phyloP scores from a whole-genome alignment of 1,284 basidiomycete genomes.

The Volvariella surrecta region DNA sequence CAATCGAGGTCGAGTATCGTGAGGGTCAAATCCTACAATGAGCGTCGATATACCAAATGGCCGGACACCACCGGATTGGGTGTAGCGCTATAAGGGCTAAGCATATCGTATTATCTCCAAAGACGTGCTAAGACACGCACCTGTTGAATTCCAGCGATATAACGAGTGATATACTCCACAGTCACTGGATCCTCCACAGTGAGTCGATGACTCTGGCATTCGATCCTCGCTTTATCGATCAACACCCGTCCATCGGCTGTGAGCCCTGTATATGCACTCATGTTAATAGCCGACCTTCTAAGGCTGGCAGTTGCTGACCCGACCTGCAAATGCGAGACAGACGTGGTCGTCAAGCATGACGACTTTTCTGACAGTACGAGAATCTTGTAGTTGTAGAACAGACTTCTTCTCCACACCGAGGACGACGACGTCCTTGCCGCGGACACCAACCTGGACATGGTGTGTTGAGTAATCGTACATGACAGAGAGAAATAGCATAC shows the following conservation, averaged over 20 bases:
- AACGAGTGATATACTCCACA: constrained; percentile 97
- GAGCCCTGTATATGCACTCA: constrained; percentile 50
- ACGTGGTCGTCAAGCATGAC: constrained; percentile 99
- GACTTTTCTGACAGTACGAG: constrained; percentile 95
- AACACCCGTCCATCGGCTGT: constrained; percentile 97
- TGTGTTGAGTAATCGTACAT: background rate
- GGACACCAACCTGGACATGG: constrained; percentile 76
- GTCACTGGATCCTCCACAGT: constrained; percentile 98
- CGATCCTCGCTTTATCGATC: constrained; percentile 96
- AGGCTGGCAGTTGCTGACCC: constrained; percentile 15
- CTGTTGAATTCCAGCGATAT: constrained; percentile 97
- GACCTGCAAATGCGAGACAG: constrained; percentile 96
- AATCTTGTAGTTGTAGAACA: constrained; percentile 94
- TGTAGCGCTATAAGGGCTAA: constrained; percentile 65
- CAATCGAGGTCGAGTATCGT: constrained; percentile 81
- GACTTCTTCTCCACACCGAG: constrained; percentile 99
- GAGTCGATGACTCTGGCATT: constrained; percentile 96
- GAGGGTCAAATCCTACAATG: constrained; percentile 95
- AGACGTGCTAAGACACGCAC: constrained; percentile 32
- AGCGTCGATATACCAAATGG: constrained; percentile 98
- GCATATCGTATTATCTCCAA: constrained; percentile 1
- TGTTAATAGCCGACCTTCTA: constrained; percentile 8
- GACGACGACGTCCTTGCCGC: constrained; percentile 92
- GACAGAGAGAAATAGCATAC: constrained; percentile 38
- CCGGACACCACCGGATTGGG: constrained; percentile 97